Evolutionary conservation across 352 stramenopile species (phyloP), one percentile per base, ranked within the genome.

Genomic region (Pythium folliculosum): DNA sequence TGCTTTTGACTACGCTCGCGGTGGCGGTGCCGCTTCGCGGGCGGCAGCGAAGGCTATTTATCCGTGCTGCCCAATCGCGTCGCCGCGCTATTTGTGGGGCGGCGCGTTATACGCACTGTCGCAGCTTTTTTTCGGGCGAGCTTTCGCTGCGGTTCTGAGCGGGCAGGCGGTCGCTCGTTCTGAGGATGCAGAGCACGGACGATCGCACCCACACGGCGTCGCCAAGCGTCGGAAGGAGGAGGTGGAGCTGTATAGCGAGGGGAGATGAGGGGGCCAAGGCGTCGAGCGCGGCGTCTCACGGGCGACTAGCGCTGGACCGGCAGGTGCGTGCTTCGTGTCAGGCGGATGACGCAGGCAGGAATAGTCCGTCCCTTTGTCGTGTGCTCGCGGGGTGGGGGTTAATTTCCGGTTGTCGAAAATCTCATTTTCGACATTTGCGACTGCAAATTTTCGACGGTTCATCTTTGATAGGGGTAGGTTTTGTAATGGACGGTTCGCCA

Each of bases 391-490:
- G 35, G 23, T 13, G 10, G 21, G 16, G n/a, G 17, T 17, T 48
- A 49, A 49, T 60, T 37, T n/a, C 35, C 37, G 12, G 12, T 40
- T 12, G 37, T 43, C 37, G 37, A 43, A 43, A 43, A 43, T 43
- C 3, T 5, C 40, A 53, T 62, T 62, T 23, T 53, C 55, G 55
- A 63, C 57, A 45, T 55, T 51, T 12, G 14, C 27, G 3, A 32
- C n/a, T 32, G 3, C 27, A 32, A 32, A 56, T 56, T 62, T 32
- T 56, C 44, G 61, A 68, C 61, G 55, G 21, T 17, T 23, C 10
- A 13, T 1, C 19, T 49, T 30, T 44, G 25, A n/a, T 56, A 35
- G n/a, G 48, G 32, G 10, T 55, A 37, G 49, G 54, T 19, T 19
- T 35, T 32, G 5, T 16, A 3, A 51, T 4, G 14, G 16, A 58